Base-by-base conservation (phyloP, 225 moss, liverwort and hornwort genomes). In the Bryum argenteum region DNA sequence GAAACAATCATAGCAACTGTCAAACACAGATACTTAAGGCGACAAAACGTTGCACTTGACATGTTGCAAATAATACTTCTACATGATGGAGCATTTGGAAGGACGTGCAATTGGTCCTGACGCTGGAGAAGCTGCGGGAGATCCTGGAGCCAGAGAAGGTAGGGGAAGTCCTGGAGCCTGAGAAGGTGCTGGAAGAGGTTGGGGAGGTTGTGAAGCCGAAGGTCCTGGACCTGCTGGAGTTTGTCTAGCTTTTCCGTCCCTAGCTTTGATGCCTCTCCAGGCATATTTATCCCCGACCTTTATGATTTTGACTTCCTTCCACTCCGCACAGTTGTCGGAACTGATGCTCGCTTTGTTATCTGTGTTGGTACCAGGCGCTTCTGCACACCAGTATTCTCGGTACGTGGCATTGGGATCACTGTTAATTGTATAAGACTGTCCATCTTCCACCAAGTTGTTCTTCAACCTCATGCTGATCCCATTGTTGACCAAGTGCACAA, bases 381-480 rank as follows among this genome's bases (percentile, higher is more conserved):
- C 59, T 17, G 33, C 47, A 33, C 70, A 71, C 72, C 72, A 72
- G 17, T 63, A 64, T 24, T 72, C 72, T 4, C 63, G 72, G 42
- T 63, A 72, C 11, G 72, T 72, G 39, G 63, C 15, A 54, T 39
- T 52, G 41, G 63, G 6, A 11, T 63, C 63, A 41, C 40, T 23
- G 28, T 5, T 5, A 39, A 72, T 63, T 11, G 42, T 72, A 54
- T 54, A 72, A 3, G 24, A 13, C 7, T 6, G 2, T 47, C 45
- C 59, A 14, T 5, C 10, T 11, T 39, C 37, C 33, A 58, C 33
- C 38, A 17, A 17, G 12, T 10, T 40, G n/a, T 15, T 10, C 7
- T 28, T 10, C 41, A 61, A 22, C 13, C 11, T 18, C 1, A 38
- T 38, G 9, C 15, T 1, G 3, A 58, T 39, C 10, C 59, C 47